Evolutionary conservation across 1,284 basidiomycete genomes (phyloP).

Genomic region (Ustilago lituana): DNA sequence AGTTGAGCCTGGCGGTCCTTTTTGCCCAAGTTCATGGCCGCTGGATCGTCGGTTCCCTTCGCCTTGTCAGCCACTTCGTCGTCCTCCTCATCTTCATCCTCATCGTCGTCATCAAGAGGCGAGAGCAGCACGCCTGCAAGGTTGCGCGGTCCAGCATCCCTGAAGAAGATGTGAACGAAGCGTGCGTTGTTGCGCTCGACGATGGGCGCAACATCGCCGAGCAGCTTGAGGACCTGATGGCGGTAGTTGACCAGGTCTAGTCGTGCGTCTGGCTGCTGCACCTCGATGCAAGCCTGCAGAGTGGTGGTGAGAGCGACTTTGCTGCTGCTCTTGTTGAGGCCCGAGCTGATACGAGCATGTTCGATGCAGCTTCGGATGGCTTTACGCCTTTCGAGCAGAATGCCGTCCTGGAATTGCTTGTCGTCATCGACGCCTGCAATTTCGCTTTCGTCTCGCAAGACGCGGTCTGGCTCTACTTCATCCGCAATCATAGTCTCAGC

Average conservation of each 20-base stretch:
- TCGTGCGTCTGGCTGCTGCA: conserved; percentile 46
- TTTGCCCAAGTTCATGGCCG: conserved; percentile 35
- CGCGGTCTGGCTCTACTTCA: conserved; percentile 36
- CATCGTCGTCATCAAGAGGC: conserved; percentile 41
- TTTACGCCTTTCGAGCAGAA: conserved; percentile 36
- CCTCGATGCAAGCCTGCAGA: conserved; percentile 26
- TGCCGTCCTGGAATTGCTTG: conserved; percentile 57
- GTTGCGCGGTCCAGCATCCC: conserved; percentile 47
- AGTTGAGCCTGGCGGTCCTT: conserved; percentile 54
- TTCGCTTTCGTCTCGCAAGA: conserved; percentile 34
- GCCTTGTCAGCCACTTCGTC: conserved; percentile 10
- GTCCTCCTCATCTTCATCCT: conserved; percentile 30
- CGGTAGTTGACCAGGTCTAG: conserved; percentile 61
- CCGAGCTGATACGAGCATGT: conserved; percentile 35
- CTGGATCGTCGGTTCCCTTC: conserved; percentile 10
- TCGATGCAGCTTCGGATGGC: conserved; percentile 44
- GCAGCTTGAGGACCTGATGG: conserved; percentile 56
- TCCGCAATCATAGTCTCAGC: conserved; percentile 12
- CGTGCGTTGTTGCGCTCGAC: conserved; percentile 57
- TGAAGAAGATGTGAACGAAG: conserved; percentile 55
- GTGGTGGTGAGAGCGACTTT: conserved; percentile 25
- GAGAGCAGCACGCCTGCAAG: conserved; percentile 36
- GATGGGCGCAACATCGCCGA: conserved; percentile 35
- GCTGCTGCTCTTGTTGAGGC: conserved; percentile 1
- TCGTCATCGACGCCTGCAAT: conserved; percentile 46